Evolutionary conservation across 2,329 filamentous ascomycete species (phyloP).

Genomic region (Ascochyta koolunga): DNA sequence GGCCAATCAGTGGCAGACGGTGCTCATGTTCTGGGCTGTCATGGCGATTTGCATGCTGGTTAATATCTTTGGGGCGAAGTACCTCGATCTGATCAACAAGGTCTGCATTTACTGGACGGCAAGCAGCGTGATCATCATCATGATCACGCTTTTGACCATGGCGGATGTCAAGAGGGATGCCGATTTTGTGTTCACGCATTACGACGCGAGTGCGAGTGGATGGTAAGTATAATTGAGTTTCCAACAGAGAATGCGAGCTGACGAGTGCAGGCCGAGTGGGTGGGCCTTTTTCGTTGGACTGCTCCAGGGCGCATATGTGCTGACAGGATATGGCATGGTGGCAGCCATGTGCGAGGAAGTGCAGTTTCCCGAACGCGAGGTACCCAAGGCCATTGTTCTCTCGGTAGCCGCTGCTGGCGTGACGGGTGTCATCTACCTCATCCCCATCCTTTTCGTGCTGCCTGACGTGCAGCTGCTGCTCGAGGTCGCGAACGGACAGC

Average conservation of each 20-base stretch:
- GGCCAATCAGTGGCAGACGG: constrained; percentile 71
- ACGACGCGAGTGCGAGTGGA: constrained; percentile 68
- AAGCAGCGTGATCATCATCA: constrained; percentile 69
- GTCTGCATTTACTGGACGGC: constrained; percentile 76
- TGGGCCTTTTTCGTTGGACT: constrained; percentile 77
- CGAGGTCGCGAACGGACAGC: constrained; percentile 72
- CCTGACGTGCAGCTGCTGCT: constrained; percentile 70
- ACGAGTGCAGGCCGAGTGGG: constrained; percentile 59
- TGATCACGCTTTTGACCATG: constrained; percentile 69
- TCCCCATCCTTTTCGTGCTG: constrained; percentile 77
- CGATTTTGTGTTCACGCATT: constrained; percentile 71
- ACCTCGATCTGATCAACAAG: constrained; percentile 73
- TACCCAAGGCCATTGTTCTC: constrained; percentile 73
- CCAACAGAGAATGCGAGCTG: neutral
- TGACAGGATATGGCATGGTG: constrained; percentile 74
- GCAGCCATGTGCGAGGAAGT: constrained; percentile 76
- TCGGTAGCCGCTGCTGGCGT: constrained; percentile 71
- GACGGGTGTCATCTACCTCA: constrained; percentile 70
- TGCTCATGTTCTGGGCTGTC: constrained; percentile 74
- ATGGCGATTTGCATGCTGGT: constrained; percentile 68
- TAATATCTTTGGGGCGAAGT: constrained; percentile 68
- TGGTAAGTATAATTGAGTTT: constrained; percentile 55
- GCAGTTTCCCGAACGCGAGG: constrained; percentile 70
- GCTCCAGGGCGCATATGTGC: constrained; percentile 67
- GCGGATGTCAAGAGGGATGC: constrained; percentile 62